Base-by-base conservation (phyloP, 352 stramenopile genomes). In the Phytophthora boehmeriae region DNA sequence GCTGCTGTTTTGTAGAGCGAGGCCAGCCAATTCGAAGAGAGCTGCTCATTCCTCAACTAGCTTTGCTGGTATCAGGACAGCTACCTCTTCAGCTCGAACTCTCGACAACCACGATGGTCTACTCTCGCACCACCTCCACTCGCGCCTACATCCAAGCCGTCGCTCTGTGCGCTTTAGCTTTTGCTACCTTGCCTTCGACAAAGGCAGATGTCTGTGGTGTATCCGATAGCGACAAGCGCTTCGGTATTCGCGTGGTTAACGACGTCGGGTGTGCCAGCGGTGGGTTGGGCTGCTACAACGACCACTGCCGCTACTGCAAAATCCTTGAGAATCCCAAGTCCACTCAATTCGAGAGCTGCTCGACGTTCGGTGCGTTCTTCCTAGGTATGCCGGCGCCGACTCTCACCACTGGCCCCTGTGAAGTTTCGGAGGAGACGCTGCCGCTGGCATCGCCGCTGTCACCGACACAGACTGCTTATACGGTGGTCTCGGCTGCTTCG, bases 401-500 rank as follows among this genome's bases (percentile, higher is more conserved):
- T 0, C 38, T 47, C 48, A 61, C 64, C 50, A 62, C 59, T 16
- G 60, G 53, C 5, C 30, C 65, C 0, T 73, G 68, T 20, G 28
- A 60, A 47, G 59, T 73, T 13, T 68, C 68, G 5, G 42, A 35
- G 59, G 63, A 1, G 64, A 73, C 22, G 57, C 51, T 50, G 57
- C 68, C 0, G 68, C 69, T 8, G 74, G 74, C 5, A 71, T 83
- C 25, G 60, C 63, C 2, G 66, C 60, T 28, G 57, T 71, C 3
- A 25, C 55, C 8, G 74, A 78, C 25, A 8, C 25, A 2, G 65
- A 63, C 4, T 83, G 74, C 11, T 42, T 63, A 17, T 69, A 59
- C 28, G 74, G 74, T 43, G 74, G 74, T 8, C 63, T 83, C 25
- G 71, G 71, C 10, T 80, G 74, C 55, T 80, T 71, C 38, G 63